Evolutionary conservation across 805 yeast genomes (phyloP).

Genomic region (Monosporozyma yasuniensis): DNA sequence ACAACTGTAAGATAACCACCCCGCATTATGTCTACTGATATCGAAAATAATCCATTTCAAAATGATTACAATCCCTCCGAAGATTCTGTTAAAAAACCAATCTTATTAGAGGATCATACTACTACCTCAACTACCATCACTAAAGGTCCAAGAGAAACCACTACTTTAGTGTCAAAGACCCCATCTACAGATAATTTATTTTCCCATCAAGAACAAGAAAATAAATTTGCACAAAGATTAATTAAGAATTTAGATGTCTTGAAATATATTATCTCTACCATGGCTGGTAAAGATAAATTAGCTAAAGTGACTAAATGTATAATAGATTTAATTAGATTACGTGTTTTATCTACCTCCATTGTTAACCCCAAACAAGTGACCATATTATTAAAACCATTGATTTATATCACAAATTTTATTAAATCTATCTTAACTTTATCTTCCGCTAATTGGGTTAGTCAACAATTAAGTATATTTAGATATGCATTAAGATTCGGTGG

Average conservation of each 20-base stretch:
- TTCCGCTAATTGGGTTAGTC: constrained; percentile 11
- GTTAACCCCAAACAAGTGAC: background rate
- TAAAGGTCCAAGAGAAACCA: background rate
- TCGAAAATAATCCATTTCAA: background rate
- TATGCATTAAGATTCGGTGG: constrained; percentile 64
- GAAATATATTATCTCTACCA: constrained; percentile 36
- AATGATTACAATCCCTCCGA: background rate
- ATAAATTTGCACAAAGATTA: background rate
- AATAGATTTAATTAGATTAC: constrained; percentile 39
- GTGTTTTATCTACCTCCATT: background rate
- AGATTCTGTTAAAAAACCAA: background rate
- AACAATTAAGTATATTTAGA: constrained; percentile 45
- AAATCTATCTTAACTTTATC: constrained; percentile 1
- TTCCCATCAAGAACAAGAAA: background rate
- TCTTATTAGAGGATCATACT: background rate
- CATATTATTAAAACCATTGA: background rate
- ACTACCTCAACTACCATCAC: too few species aligned
- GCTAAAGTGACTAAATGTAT: constrained; percentile 57
- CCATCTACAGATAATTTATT: background rate
- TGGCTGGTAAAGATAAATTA: constrained; percentile 64
- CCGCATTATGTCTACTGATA: background rate
- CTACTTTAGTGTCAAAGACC: background rate
- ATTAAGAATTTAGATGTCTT: background rate
- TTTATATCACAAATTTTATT: background rate
- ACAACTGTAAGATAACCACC: too few species aligned